A percentile compares a stretch with the other conserved stretches of the same genome.
These are phyloP conservation scores for Chamaenerion angustifolium DNA, from an alignment of 345 rosid species.

Conservation along the genomic window DNA sequence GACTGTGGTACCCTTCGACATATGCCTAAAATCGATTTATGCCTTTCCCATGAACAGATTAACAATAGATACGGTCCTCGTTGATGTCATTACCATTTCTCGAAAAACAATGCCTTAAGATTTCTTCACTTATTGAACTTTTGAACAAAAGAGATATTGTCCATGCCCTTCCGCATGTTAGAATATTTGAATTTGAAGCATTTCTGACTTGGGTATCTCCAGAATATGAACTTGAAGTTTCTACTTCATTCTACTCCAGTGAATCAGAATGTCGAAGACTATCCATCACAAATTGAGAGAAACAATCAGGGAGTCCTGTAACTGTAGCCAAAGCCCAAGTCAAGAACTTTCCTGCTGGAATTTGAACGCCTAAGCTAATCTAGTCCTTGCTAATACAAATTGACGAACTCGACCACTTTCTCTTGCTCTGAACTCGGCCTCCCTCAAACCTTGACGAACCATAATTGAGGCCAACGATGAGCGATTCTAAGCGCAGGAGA, in stretches of 20 bases:
- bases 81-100: constrained; percentile 13
- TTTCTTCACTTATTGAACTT: constrained; percentile 32
- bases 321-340: constrained; percentile 48
- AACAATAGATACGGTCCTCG: constrained; percentile 57
- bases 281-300: constrained; percentile 35
- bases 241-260: constrained; percentile 32
- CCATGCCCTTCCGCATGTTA: constrained; percentile 32
- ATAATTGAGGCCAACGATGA: too few relatives aligned
- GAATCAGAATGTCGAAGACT: constrained; percentile 26
- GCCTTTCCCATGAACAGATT: constrained; percentile 73
- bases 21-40: constrained; percentile 82
- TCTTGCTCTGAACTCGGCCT: too few relatives aligned
- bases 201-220: constrained; percentile 19
- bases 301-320: constrained; percentile 51
- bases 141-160: constrained; percentile 26
- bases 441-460: too few relatives aligned
- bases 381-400: too few relatives aligned
- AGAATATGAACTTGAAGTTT: constrained; percentile 9
- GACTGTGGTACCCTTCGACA: constrained; percentile 72
- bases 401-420: too few relatives aligned
- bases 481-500: too few relatives aligned
- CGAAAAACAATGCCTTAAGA: constrained; percentile 31
- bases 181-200: constrained; percentile 15
- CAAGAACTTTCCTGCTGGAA: constrained; percentile 56
- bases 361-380: constrained; percentile 28